Base-by-base conservation (phyloP, 78 protist genomes). In the Bigelowiella natans region DNA sequence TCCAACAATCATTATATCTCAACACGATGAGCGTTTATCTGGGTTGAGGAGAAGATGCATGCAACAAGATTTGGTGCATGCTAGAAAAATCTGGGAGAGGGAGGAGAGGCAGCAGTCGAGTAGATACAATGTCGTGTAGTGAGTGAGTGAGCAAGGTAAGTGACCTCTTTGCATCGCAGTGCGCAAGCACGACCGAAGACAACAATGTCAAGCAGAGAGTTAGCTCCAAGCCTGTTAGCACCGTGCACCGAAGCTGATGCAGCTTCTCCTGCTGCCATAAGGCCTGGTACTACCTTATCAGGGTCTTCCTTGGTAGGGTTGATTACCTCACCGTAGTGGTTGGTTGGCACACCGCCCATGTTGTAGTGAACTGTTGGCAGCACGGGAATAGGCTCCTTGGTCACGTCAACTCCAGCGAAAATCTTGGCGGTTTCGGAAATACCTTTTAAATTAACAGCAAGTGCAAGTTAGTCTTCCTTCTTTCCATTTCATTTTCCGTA, bases 291-390 rank as follows among this genome's bases (percentile, higher is more conserved):
- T 31, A 94, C n/a, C 30, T 92, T 88, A 31, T 95, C 95, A 36
- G 88, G 85, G 11, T 92, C 85, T 11, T 34, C 88, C 34, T 40
- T 1, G n/a, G 91, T 89, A 30, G 85, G 85, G 7, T 34, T n/a
- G 88, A 89, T 28, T 2, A 94, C 97, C 93, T 98, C 97, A 63
- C 98, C 98, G 64, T 84, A 85, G 93, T 93, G 90, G 94, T 95
- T 95, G 88, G 99, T 98, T 38, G 99, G 99, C 87, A 97, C 92
- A 88, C 99, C 99, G 39, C 99, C 99, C 99, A 98, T 98, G 95
- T 97, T 98, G 98, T 98, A 98, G 90, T 98, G 99, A 39, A 97
- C 99, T 40, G 99, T 98, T 64, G 99, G 99, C 36, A 97, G 90
- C 31, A 97, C 96, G 1, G 99, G 99, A 73, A 97, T 96, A 64